Evolutionary conservation across 495 filamentous ascomycete genomes (phyloP), one percentile per base, ranked within the genome.

Genomic region (Thermothielavioides terrestris): DNA sequence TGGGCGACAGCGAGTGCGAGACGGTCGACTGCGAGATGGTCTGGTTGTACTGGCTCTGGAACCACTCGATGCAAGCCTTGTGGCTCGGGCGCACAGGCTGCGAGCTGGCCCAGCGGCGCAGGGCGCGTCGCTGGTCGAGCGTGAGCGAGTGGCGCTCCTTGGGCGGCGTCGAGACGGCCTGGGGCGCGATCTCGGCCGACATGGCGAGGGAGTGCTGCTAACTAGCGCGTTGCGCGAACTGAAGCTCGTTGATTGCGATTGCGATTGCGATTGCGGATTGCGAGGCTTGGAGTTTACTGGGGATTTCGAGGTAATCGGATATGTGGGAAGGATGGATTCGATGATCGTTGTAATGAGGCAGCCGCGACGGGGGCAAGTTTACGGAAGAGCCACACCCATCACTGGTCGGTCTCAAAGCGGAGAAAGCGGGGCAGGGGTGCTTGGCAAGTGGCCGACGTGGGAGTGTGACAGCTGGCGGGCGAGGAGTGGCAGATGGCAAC

Each of bases 61-160:
- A 76, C 73, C 73, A 76, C 45, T 76, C 73, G 54, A 76, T 76
- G 68, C 73, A 76, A 9, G 69, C 70, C 54, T 74, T 74, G 58
- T 76, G 73, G 32, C 64, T 68, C 9, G 73, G 73, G 14, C 73
- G 72, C 8, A 68, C 66, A 11, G 69, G 61, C 56, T 76, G 73
- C 42, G 62, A 67, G 42, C 69, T 68, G 42, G 73, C 73, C 73
- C 73, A 76, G 32, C 73, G 68, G 1, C 73, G 72, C 45, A 76
- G 68, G 22, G 73, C 72, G 47, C 73, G 72, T 4, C 73, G 71
- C 56, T 76, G 73, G 55, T 76, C 73, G 45, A 76, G 72, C 10
- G 73, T 76, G 12, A 76, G 63, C 12, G 73, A 75, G 42, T 76
- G 70, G 11, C 73, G 70, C 58, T 76, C 73, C 39, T 67, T 71